phyloP scores from a whole-genome alignment of 2,329 filamentous ascomycete genomes.

The Fusarium brevicatenulatum region DNA sequence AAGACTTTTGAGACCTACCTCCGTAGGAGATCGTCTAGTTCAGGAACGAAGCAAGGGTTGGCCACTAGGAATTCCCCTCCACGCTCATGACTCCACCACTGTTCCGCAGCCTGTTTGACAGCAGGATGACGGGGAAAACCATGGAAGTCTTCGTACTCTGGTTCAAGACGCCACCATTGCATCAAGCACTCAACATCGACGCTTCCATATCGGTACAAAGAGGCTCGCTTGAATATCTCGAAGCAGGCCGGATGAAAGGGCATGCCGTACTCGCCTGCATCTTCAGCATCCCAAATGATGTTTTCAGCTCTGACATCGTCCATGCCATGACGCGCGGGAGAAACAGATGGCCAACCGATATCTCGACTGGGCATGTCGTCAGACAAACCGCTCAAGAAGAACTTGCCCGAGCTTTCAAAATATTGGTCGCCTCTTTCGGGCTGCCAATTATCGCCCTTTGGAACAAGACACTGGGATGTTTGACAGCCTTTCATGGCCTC shows the following conservation, averaged over 20 bases:
- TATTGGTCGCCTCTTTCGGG: constrained; percentile 28
- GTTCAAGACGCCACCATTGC: constrained; percentile 21
- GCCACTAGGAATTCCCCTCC: constrained; percentile 35
- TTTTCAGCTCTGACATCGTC: neutral
- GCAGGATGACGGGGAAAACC: constrained; percentile 14
- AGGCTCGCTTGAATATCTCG: constrained; percentile 45
- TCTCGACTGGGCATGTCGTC: constrained; percentile 29
- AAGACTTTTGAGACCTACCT: too few relatives aligned
- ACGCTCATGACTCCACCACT: constrained; percentile 23
- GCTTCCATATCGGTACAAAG: constrained; percentile 7
- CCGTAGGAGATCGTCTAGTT: constrained; percentile 10
- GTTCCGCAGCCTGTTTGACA: neutral
- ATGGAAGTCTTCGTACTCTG: neutral
- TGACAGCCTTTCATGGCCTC: constrained; percentile 44
- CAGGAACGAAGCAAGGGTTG: constrained; percentile 36
- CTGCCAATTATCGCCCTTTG: constrained; percentile 31
- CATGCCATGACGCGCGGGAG: constrained; percentile 22
- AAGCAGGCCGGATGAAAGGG: constrained; percentile 47
- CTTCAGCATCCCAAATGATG: neutral
- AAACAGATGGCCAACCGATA: neutral
- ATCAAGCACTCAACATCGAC: constrained; percentile 37
- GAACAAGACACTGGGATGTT: constrained; percentile 41
- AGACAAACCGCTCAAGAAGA: constrained; percentile 35
- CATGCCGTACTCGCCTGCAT: constrained; percentile 10
- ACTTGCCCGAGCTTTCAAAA: constrained; percentile 25